Percentiles rank a stretch among this genome's conserved stretches.
Conservation (phyloP, 129 eudicot species). For the Solidago caesia region DNA sequence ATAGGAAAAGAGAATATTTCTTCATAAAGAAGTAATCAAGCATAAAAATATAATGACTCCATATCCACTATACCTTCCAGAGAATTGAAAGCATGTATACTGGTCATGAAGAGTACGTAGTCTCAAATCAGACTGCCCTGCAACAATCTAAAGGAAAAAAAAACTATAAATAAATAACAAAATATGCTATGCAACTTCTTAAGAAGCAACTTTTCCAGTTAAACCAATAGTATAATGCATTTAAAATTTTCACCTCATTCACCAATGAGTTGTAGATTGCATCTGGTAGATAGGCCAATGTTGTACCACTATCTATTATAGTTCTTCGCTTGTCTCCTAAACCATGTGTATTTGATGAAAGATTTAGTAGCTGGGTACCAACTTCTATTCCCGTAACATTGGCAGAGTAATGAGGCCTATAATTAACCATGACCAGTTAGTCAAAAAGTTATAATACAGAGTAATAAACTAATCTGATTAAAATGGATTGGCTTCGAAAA, state of each 20-base stretch:
- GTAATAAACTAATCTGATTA: neutral
- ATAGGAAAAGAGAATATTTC: neutral
- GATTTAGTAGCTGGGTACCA: constrained; percentile 53
- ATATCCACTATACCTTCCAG: constrained; percentile 59
- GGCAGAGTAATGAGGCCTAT: constrained; percentile 83
- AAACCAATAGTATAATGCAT: constrained; percentile 6
- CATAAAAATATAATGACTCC: constrained; percentile 10
- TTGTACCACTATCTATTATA: constrained; percentile 87
- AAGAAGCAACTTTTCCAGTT: constrained; percentile 23
- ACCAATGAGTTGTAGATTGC: constrained; percentile 63
- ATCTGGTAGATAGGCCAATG: constrained; percentile 89
- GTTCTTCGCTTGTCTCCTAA: constrained; percentile 59
- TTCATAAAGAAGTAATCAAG: constrained; percentile 6
- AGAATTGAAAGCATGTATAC: constrained; percentile 87
- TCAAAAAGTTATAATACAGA: too few species aligned
- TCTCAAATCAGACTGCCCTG: constrained; percentile 70
- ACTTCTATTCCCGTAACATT: constrained; percentile 80
- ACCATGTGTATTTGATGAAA: constrained; percentile 48
- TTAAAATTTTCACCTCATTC: constrained; percentile 43
- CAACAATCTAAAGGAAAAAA: constrained; percentile 53
- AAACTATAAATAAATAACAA: constrained; percentile 11
- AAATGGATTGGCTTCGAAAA: neutral
- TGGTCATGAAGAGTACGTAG: constrained; percentile 71
- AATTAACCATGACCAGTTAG: neutral
- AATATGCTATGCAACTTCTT: constrained; percentile 19